These are phyloP conservation scores for Calocybe indica DNA, from an alignment of 768 basidiomycete genomes.

Conservation along the genomic window DNA sequence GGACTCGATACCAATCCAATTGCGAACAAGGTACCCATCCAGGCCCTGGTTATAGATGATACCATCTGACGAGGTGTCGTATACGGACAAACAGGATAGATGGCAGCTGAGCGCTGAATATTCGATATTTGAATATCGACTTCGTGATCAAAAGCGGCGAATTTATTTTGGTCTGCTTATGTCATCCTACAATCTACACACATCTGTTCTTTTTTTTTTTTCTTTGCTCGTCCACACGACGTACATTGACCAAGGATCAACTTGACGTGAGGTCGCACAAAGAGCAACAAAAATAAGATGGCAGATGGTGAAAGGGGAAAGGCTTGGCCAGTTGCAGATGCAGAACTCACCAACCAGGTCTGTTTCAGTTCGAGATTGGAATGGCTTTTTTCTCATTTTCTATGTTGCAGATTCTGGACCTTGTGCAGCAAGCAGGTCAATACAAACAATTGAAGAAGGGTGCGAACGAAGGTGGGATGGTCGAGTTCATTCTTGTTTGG, in stretches of 20 bases:
- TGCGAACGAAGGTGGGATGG: conserved; percentile 83
- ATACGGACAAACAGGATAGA: too few relatives aligned
- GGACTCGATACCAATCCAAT: too few relatives aligned
- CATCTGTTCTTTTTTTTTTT: too few relatives aligned
- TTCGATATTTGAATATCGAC: too few relatives aligned
- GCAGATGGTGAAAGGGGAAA: conserved; percentile 59
- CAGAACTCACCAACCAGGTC: conserved; percentile 86
- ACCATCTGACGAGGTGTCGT: too few relatives aligned
- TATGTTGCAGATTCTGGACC: conserved; percentile 74
- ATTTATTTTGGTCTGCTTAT: too few relatives aligned
- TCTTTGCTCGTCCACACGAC: not conserved
- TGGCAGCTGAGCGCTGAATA: too few relatives aligned
- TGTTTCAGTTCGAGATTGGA: conserved; percentile 14
- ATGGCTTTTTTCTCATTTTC: conserved; percentile 1
- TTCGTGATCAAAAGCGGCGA: too few relatives aligned
- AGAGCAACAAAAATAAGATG: conserved; percentile 30
- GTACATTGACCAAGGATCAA: conserved; percentile 77
- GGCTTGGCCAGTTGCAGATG: conserved; percentile 86
- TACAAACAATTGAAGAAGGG: conserved; percentile 99
- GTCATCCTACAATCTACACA: too few relatives aligned
- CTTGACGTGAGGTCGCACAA: conserved; percentile 67
- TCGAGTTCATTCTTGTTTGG: not conserved
- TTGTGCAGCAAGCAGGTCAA: conserved; percentile 92
- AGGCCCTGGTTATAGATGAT: too few relatives aligned
- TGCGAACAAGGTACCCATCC: too few relatives aligned